Conservation (phyloP, 2,329 filamentous ascomycete species). For the Aspergillus hortae region DNA sequence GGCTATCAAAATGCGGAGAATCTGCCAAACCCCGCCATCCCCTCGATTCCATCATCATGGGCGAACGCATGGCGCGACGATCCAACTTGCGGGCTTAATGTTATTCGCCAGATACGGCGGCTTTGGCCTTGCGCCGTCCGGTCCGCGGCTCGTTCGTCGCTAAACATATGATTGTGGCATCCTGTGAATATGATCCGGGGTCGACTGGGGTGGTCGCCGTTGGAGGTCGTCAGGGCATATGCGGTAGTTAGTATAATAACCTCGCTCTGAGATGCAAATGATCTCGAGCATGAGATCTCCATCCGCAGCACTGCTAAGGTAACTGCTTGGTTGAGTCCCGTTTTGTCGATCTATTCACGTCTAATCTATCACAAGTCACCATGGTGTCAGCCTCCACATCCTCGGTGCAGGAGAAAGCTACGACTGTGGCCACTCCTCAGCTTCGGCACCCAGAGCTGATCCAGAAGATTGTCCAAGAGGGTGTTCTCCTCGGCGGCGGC, state of each 20-base stretch:
- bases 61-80: not conserved
- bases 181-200: not conserved
- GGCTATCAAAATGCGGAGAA: constrained; percentile 5
- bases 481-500: constrained; percentile 34
- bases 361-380: not conserved
- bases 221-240: no score
- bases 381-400: not conserved
- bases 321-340: no score
- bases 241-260: no score
- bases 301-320: no score
- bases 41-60: not conserved
- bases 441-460: constrained; percentile 10
- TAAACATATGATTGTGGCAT: not conserved
- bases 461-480: constrained; percentile 32
- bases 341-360: not conserved
- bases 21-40: constrained; percentile 8
- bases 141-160: not conserved
- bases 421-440: not conserved
- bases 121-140: not conserved
- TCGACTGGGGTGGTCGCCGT: not conserved
- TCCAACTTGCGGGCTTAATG: not conserved
- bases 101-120: not conserved
- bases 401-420: not conserved
- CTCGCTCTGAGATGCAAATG: no score
- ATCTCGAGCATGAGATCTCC: no score